Evolutionary conservation across 768 basidiomycete genomes (phyloP).

Genomic region (Leccinum longicurvipes): DNA sequence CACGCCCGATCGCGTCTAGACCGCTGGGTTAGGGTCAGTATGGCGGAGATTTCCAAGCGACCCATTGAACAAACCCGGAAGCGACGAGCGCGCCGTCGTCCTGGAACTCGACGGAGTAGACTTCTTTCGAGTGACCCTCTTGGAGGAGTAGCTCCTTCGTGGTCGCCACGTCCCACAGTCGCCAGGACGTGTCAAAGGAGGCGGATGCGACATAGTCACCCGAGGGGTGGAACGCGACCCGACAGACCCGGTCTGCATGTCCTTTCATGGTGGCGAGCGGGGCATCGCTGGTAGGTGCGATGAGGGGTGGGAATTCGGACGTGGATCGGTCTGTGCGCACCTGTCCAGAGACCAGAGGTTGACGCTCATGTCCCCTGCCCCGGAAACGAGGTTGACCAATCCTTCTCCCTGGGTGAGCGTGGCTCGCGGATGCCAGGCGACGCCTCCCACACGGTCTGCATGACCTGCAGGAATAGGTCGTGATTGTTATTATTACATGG

Average conservation of each 20-base stretch:
- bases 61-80: constrained; percentile 65
- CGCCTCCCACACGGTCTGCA: constrained; percentile 87
- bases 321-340: constrained; percentile 38
- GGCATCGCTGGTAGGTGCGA: constrained; percentile 54
- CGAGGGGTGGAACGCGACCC: constrained; percentile 95
- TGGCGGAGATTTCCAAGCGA: neutral
- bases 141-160: constrained; percentile 82
- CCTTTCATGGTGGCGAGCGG: constrained; percentile 86
- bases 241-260: constrained; percentile 86
- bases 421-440: constrained; percentile 96
- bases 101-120: constrained; percentile 95
- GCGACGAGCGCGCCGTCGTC: constrained; percentile 90
- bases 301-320: constrained; percentile 4
- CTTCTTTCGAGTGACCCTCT: constrained; percentile 97
- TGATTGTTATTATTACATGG: constrained; percentile 7
- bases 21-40: constrained; percentile 51
- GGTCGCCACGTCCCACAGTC: constrained; percentile 90
- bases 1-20: constrained; percentile 92
- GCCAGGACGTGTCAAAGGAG: constrained; percentile 96
- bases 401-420: constrained; percentile 66
- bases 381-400: constrained; percentile 82
- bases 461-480: constrained; percentile 54
- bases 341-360: constrained; percentile 87
- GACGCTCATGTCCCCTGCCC: constrained; percentile 82
- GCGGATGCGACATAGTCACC: constrained; percentile 93